Evolutionary conservation across 768 basidiomycete genomes (phyloP).

Genomic region (Pulveroboletus sp.): DNA sequence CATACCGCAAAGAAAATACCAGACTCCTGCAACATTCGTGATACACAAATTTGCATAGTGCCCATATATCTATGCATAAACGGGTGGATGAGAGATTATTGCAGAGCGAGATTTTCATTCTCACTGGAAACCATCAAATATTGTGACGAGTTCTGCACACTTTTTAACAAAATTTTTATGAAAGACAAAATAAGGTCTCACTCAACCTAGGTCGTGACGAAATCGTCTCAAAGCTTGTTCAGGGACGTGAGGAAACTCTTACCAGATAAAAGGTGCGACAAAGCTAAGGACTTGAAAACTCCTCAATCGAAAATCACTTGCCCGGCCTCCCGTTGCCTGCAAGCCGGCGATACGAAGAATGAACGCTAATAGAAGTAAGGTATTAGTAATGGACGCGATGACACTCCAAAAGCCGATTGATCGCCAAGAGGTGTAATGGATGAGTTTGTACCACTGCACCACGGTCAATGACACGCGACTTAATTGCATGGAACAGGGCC

Average conservation of each 20-base stretch:
- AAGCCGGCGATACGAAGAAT: slow-evolving; percentile 65
- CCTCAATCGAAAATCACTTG: slow-evolving; percentile 43
- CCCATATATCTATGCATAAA: slow-evolving; percentile 67
- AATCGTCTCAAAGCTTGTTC: neutral
- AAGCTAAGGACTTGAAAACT: slow-evolving; percentile 92
- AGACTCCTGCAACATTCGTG: slow-evolving; percentile 91
- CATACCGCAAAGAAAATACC: slow-evolving; percentile 87
- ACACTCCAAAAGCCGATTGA: slow-evolving; percentile 80
- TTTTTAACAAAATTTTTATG: neutral
- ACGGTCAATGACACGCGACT: neutral
- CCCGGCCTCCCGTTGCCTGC: slow-evolving; percentile 31
- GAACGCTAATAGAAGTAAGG: slow-evolving; percentile 72
- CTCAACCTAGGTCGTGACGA: slow-evolving; percentile 63
- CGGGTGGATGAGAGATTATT: neutral
- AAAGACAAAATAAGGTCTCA: slow-evolving; percentile 36
- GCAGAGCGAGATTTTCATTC: slow-evolving; percentile 12
- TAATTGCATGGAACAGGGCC: neutral
- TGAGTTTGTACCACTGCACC: slow-evolving; percentile 61
- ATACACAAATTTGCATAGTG: slow-evolving; percentile 91
- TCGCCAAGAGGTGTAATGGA: slow-evolving; percentile 76
- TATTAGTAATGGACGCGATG: slow-evolving; percentile 70
- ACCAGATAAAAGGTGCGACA: slow-evolving; percentile 88
- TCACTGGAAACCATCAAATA: slow-evolving; percentile 81
- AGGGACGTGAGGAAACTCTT: slow-evolving; percentile 21
- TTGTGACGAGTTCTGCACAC: slow-evolving; percentile 63